A percentile compares a stretch with the other conserved stretches of the same genome.
Conservation (phyloP, 2,329 filamentous ascomycete genomes). For the Hypoxylon sp. region DNA sequence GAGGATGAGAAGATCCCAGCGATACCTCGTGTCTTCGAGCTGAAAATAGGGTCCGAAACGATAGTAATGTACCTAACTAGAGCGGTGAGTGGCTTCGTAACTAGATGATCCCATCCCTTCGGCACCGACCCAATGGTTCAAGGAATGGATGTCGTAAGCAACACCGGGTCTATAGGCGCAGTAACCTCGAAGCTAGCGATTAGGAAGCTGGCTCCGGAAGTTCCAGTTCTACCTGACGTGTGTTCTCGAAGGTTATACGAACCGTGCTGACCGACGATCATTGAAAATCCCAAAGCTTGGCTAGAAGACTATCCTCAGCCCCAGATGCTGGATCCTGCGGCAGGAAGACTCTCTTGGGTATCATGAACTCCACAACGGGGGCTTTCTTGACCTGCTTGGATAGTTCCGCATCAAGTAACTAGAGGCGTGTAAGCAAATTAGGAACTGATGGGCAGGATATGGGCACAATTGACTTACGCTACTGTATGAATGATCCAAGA, state of each 20-base stretch:
- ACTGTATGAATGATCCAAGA: constrained; percentile 92
- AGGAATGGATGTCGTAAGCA: constrained; percentile 34
- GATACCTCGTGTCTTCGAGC: constrained; percentile 31
- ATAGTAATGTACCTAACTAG: constrained; percentile 30
- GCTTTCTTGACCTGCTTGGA: constrained; percentile 86
- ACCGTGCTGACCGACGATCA: constrained; percentile 41
- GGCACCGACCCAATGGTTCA: constrained; percentile 35
- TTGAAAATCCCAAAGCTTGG: constrained; percentile 73
- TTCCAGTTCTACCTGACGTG: constrained; percentile 25
- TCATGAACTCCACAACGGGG: constrained; percentile 93
- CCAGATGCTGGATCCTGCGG: constrained; percentile 65
- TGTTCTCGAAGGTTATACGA: constrained; percentile 20
- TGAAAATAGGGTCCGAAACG: constrained; percentile 36
- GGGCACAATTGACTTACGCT: constrained; percentile 69
- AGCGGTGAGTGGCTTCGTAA: constrained; percentile 44
- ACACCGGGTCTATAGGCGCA: constrained; percentile 24
- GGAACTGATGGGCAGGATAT: constrained; percentile 13
- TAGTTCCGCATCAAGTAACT: constrained; percentile 89
- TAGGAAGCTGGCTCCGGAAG: constrained; percentile 18
- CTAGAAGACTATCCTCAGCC: constrained; percentile 69
- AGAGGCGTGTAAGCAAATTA: constrained; percentile 53
- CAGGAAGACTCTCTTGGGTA: constrained; percentile 85
- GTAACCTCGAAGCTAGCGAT: constrained; percentile 24
- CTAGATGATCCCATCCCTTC: constrained; percentile 34
- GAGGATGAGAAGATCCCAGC: constrained; percentile 23